A percentile compares a stretch with the other conserved stretches of the same genome.
phyloP scores from a whole-genome alignment of 2,329 filamentous ascomycete genomes.

The Xylariaceae sp. region DNA sequence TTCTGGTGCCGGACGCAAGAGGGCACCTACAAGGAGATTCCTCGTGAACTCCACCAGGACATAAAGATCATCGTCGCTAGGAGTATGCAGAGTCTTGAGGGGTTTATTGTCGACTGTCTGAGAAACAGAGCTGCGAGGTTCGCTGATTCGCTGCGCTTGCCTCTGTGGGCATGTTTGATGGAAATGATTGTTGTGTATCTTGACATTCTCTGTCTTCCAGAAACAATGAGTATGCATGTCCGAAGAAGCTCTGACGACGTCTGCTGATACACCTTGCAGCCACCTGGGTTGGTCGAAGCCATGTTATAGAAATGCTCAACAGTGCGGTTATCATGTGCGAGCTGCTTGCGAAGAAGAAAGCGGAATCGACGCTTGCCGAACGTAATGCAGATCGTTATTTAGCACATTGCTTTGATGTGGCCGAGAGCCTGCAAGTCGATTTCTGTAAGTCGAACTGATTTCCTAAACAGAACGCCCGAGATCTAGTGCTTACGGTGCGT shows the following conservation, averaged over 20 bases:
- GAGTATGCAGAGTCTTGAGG: conserved; percentile 28
- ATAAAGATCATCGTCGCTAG: conserved; percentile 26
- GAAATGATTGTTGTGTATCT: conserved; percentile 49
- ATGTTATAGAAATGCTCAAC: conserved; percentile 25
- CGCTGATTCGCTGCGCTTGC: conserved; percentile 33
- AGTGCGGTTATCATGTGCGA: conserved; percentile 32
- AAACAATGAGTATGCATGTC: conserved; percentile 19
- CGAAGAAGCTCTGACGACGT: not conserved
- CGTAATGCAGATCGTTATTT: conserved; percentile 17
- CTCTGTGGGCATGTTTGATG: conserved; percentile 50
- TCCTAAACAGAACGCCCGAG: not conserved
- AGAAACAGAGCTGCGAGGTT: conserved; percentile 15
- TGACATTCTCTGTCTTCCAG: conserved; percentile 34
- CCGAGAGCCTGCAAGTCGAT: conserved; percentile 19
- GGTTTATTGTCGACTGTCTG: conserved; percentile 22
- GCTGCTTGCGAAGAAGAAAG: conserved; percentile 29
- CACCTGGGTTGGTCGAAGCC: conserved; percentile 4
- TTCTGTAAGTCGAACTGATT: conserved; percentile 24
- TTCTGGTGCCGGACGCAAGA: conserved; percentile 37
- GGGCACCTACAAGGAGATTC: conserved; percentile 29
- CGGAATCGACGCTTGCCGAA: conserved; percentile 16
- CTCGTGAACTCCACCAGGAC: conserved; percentile 30
- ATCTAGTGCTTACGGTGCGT: not conserved
- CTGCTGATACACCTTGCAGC: conserved; percentile 19
- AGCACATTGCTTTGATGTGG: conserved; percentile 20